Base-by-base conservation (phyloP, 345 rosid genomes). In the Citropsis articulata region DNA sequence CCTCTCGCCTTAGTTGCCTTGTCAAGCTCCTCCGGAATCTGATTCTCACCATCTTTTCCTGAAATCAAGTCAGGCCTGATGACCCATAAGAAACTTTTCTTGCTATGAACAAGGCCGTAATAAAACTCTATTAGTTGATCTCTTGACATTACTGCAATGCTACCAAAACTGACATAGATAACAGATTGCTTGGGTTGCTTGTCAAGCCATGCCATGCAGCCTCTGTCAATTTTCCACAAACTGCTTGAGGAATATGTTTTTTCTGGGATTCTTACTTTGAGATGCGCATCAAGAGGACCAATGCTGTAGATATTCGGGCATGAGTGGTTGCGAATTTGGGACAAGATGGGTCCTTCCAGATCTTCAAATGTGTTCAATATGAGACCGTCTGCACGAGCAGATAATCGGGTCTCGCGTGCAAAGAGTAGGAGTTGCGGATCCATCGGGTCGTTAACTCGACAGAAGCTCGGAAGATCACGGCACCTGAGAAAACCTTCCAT, bases 301-400 rank as follows among this genome's bases (percentile, higher is more conserved):
- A 94, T 80, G 40, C 90, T 75, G 78, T 84, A 91, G 62, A 80
- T n/a, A 36, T 82, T 83, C 5, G 81, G 84, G 75, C 84, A 86
- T 13, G 18, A 45, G 28, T 79, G 73, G 40, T 79, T 78, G 28
- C 86, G 81, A 4, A 90, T 90, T 4, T 65, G 84, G 10, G 89
- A 53, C 30, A 94, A 55, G 45, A 89, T 86, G 6, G 87, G 85
- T 28, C 56, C 81, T 62, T 92, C 97, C 0, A 92, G 87, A 71
- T 89, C 92, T 72, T 89, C 90, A 24, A 90, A 84, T 0, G 92
- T 90, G 91, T 92, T 89, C 64, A 94, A 81, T 55, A 94, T 88
- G 6, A 94, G 75, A n/a, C 82, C 95, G 27, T 75, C 75, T 10
- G 87, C 89, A 64, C 28, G 42, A 1, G 82, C 38, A 80, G 81